Percentiles rank a stretch among this genome's conserved stretches.
These are phyloP conservation scores for Phytophthora idaei DNA, from an alignment of 352 stramenopile species.

Conservation along the genomic window DNA sequence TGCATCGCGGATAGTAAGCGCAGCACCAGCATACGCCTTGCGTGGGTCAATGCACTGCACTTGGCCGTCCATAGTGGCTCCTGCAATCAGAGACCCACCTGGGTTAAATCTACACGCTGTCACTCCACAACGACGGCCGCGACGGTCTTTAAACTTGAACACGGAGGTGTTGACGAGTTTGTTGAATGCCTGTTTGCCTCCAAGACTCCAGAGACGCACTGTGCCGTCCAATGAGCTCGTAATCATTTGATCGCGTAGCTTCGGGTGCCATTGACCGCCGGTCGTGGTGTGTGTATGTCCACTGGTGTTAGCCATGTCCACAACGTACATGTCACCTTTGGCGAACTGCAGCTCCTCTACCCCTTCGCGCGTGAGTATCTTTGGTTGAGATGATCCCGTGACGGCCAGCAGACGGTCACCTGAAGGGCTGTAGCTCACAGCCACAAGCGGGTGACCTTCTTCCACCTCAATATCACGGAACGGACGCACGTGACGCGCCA, in stretches of 20 bases:
- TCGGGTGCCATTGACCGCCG: constrained; percentile 73
- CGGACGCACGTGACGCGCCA: constrained; percentile 78
- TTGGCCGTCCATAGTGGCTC: constrained; percentile 79
- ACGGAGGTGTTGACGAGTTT: constrained; percentile 86
- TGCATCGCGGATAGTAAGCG: constrained; percentile 66
- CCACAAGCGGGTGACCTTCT: constrained; percentile 78
- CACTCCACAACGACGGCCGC: constrained; percentile 71
- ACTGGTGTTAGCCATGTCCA: constrained; percentile 86
- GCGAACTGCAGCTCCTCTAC: constrained; percentile 82
- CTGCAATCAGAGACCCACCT: constrained; percentile 65
- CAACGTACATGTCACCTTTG: constrained; percentile 88
- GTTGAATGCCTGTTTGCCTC: constrained; percentile 70
- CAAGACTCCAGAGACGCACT: constrained; percentile 75
- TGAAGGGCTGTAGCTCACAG: constrained; percentile 81
- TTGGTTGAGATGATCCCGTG: constrained; percentile 75
- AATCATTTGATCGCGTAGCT: constrained; percentile 73
- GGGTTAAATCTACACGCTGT: constrained; percentile 75
- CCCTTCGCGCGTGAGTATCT: constrained; percentile 78
- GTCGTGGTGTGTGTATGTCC: constrained; percentile 83
- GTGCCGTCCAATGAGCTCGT: constrained; percentile 84
- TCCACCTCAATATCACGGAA: constrained; percentile 85
- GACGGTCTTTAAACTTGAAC: constrained; percentile 84
- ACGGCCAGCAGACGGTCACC: constrained; percentile 76
- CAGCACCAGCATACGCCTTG: constrained; percentile 67
- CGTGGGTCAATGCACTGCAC: constrained; percentile 80